Evolutionary conservation across 2,329 filamentous ascomycete genomes (phyloP), one percentile per base, ranked within the genome.

Genomic region (Macroventuria anomochaeta): DNA sequence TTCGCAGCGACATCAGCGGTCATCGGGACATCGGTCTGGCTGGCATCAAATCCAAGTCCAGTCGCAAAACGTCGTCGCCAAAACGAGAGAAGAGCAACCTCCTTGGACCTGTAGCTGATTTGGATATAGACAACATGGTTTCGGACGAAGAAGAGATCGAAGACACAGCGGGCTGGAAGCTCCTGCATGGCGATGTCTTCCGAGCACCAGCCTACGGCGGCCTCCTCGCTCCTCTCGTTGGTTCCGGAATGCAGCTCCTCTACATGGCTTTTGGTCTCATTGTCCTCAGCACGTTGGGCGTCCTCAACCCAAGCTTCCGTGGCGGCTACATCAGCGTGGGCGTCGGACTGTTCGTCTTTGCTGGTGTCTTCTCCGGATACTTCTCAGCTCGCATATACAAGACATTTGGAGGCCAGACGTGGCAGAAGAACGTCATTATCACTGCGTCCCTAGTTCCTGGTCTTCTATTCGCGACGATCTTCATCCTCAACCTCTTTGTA

Each of bases 171-270:
- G 91, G 91, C 43, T 96, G 91, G 91, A 96, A 96, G 73, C 79
- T 95, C 13, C 81, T 96, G 2, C 90, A 96, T 67, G 90, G 85
- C n/a, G 91, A 96, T 72, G 90, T 96, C 3, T 96, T 96, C 78
- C 84, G 91, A 39, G 80, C 87, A 21, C 91, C 91, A 0, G 74
- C 80, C 2, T 84, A 85, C 59, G 90, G 89, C 23, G 84, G 86
- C 44, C 79, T 96, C 2, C 80, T 96, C 32, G 90, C 91, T 0
- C 91, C 91, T 1, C 78, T 96, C 7, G 81, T 96, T 17, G 92
- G 92, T 3, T 96, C 91, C 1, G 91, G 91, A 34, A 91, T 89
- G 81, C 91, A 96, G 75, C 81, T 96, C 1, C 80, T 96, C 10
- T 92, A 93, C 74, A 92, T 95, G 88, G 83, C 86, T 1, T 76